Conservation (phyloP, 2,329 filamentous ascomycete species). For the Phaeosphaeriaceae sp. region DNA sequence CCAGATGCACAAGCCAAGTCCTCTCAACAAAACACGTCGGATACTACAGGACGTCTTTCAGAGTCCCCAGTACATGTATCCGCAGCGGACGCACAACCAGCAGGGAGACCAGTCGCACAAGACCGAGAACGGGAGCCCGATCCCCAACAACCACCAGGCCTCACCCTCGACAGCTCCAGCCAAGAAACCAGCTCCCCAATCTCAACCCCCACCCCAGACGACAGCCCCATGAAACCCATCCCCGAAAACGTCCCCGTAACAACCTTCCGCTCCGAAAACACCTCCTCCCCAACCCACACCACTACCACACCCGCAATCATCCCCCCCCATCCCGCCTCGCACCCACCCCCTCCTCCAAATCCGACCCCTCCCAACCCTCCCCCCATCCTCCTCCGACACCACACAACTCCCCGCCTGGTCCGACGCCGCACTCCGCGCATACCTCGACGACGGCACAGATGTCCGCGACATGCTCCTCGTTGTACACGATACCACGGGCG, state of each 20-base stretch:
- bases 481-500: constrained; percentile 88
- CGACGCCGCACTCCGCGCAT: constrained; percentile 81
- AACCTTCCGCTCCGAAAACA: constrained; percentile 22
- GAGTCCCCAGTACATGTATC: constrained; percentile 74
- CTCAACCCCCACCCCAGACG: constrained; percentile 44
- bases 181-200: constrained; percentile 59
- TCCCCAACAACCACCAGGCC: constrained; percentile 62
- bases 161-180: constrained; percentile 74
- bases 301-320: constrained; percentile 22
- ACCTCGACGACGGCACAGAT: constrained; percentile 88
- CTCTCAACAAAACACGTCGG: constrained; percentile 21
- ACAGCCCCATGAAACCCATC: constrained; percentile 37
- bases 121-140: constrained; percentile 38
- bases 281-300: constrained; percentile 32
- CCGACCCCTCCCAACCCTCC: constrained; percentile 26
- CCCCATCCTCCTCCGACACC: constrained; percentile 48
- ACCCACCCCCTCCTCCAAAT: constrained; percentile 31
- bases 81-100: constrained; percentile 56
- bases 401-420: constrained; percentile 76
- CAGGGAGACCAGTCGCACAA: constrained; percentile 23
- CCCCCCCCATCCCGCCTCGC: constrained; percentile 47
- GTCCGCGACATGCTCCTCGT: constrained; percentile 89
- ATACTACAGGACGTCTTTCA: constrained; percentile 53
- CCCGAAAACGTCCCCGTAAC: constrained; percentile 32
- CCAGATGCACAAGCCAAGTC: constrained; percentile 44